Evolutionary conservation across 495 filamentous ascomycete genomes (phyloP), one percentile per base, ranked within the genome.

Genomic region (Hypoxylon rickii): DNA sequence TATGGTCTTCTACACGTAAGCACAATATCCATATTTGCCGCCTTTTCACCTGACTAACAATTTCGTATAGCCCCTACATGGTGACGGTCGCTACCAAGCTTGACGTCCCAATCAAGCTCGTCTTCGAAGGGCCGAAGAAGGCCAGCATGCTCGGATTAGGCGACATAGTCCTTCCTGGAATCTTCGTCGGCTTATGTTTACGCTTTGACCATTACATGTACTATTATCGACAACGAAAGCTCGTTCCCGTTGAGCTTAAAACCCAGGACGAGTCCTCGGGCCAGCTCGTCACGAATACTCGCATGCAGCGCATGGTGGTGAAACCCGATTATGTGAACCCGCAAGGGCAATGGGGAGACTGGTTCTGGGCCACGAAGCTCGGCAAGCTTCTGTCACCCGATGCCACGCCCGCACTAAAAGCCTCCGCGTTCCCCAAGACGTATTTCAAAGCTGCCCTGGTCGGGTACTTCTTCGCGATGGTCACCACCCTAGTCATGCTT

Each of bases 1-100:
- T 66, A 95, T 97, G 74, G 94, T 98, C 45, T 98, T 97, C 67
- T 98, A 89, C 70, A 98, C 94, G 76, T 83, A 68, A 65, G 79
- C 72, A 7, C 31, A 7, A n/a, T 38, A 7, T 7, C 36, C 16
- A 53, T 37, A 4, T 22, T 3, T 21, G n/a, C 18, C 18, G 12
- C 34, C 1, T 34, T 21, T 15, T 29, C 6, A 32, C 12, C 13
- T 15, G 44, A 31, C 58, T 62, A 22, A 77, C 63, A 10, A 13
- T 26, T 2, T 7, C 1, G 17, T 31, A 16, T 19, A 80, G 77
- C 0, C 94, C 94, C 1, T 79, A 94, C 64, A 98, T 98, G 94
- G 88, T 97, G 8, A 93, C 92, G 0, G 94, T 98, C 19, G 94
- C 94, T 8, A 96, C 85, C 7, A 85, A 84, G 29, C 76, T 98